phyloP scores from a whole-genome alignment of 108 stramenopile genomes.

The Aurantiochytrium sp. region DNA sequence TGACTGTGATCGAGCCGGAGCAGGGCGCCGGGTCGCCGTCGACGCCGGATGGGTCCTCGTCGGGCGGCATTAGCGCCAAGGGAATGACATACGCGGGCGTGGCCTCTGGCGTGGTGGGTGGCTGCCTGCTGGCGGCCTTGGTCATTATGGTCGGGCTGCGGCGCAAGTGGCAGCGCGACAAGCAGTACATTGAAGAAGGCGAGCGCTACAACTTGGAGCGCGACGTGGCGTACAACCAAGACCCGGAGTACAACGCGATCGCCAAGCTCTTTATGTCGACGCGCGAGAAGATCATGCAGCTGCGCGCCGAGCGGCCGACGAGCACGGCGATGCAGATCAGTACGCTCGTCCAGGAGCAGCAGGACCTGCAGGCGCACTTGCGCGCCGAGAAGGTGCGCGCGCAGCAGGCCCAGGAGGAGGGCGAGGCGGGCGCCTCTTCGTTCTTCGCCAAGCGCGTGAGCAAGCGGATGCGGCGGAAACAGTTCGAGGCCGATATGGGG shows the following conservation, averaged over 20 bases:
- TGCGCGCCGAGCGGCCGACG: background rate
- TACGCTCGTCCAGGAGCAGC: background rate
- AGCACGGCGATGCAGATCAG: background rate
- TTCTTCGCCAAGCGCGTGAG: background rate
- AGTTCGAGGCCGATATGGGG: background rate
- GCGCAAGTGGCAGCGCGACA: slow-evolving; percentile 9
- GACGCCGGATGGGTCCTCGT: background rate
- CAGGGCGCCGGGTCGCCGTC: background rate
- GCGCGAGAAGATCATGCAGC: background rate
- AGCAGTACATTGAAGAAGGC: background rate
- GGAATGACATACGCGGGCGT: background rate
- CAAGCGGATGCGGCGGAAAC: background rate
- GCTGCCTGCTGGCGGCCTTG: background rate
- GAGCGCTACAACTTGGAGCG: background rate
- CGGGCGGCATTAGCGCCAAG: background rate
- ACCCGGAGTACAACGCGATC: background rate
- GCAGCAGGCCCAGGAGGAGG: background rate
- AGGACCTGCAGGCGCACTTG: background rate
- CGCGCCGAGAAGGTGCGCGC: background rate
- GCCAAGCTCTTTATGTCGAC: background rate
- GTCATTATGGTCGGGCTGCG: background rate
- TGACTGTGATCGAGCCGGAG: background rate
- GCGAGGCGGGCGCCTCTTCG: background rate
- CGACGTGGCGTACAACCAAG: background rate
- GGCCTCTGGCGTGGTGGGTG: background rate